Conservation (phyloP, 2,329 filamentous ascomycete genomes). For the Lasiodiplodia sp. region DNA sequence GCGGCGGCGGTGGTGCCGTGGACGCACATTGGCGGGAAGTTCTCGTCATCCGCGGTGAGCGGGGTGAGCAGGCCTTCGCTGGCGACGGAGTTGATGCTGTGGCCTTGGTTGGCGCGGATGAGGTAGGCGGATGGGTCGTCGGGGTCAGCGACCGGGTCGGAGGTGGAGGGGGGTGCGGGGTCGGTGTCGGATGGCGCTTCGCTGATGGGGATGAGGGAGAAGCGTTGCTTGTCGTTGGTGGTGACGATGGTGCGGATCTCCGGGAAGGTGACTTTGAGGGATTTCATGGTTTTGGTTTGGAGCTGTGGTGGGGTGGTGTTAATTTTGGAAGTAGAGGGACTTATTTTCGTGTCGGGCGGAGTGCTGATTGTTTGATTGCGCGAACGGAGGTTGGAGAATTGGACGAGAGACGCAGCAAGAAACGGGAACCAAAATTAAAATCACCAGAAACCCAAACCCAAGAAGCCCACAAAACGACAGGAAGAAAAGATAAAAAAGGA, state of each 20-base stretch:
- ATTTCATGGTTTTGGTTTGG: conserved; percentile 66
- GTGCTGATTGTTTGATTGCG: too few relatives aligned
- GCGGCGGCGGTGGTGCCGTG: conserved; percentile 89
- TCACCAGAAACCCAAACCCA: too few relatives aligned
- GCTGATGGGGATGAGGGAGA: conserved; percentile 71
- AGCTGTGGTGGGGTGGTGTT: conserved; percentile 51
- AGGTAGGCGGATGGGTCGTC: conserved; percentile 72
- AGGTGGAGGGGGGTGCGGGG: conserved; percentile 21
- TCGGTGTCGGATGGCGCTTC: conserved; percentile 34
- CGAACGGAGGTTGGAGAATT: too few relatives aligned
- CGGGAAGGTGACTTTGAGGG: conserved; percentile 74
- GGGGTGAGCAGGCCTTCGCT: conserved; percentile 74
- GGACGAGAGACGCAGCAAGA: neutral
- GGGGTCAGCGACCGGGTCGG: conserved; percentile 30
- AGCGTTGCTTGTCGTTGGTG: conserved; percentile 89
- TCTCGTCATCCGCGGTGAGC: conserved; percentile 59
- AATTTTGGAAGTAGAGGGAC: fast-evolving
- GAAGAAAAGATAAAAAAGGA: neutral
- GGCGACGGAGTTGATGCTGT: conserved; percentile 76
- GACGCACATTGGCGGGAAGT: conserved; percentile 72
- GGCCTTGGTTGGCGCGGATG: conserved; percentile 95
- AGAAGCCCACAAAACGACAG: too few relatives aligned
- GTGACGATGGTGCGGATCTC: conserved; percentile 76
- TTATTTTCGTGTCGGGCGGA: too few relatives aligned
- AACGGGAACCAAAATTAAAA: too few relatives aligned